These are phyloP conservation scores for Hansenula sp. DNA, from an alignment of 1,139 yeast genomes.

Conservation along the genomic window DNA sequence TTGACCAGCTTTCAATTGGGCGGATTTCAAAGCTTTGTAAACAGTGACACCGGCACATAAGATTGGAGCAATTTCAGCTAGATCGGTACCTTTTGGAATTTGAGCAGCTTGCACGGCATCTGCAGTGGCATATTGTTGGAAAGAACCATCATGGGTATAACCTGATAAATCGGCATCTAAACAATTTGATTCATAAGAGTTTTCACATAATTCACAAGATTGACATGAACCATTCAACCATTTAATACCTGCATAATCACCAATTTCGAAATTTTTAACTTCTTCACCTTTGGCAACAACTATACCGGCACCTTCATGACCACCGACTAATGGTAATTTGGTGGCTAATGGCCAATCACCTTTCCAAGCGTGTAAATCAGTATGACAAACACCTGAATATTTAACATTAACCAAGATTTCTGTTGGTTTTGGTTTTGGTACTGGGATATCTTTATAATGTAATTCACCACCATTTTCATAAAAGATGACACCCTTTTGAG, in stretches of 20 bases:
- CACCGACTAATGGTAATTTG: slow-evolving; percentile 59
- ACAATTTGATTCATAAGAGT: slow-evolving; percentile 52
- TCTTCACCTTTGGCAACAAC: slow-evolving; percentile 53
- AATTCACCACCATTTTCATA: slow-evolving; percentile 44
- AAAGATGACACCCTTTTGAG: slow-evolving; percentile 48
- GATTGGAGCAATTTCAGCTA: slow-evolving; percentile 53
- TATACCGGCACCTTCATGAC: slow-evolving; percentile 66
- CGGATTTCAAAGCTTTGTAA: slow-evolving; percentile 25
- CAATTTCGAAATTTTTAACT: slow-evolving; percentile 52
- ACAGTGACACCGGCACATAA: slow-evolving; percentile 31
- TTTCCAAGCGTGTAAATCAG: slow-evolving; percentile 3
- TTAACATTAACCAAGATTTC: slow-evolving; percentile 53
- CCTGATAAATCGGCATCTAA: slow-evolving; percentile 56
- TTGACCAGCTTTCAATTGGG: slow-evolving; percentile 47
- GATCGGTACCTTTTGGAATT: slow-evolving; percentile 51
- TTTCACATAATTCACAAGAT: slow-evolving; percentile 52
- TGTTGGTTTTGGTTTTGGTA: slow-evolving; percentile 51
- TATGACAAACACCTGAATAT: slow-evolving; percentile 40
- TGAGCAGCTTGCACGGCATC: slow-evolving; percentile 60
- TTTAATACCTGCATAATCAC: slow-evolving; percentile 57
- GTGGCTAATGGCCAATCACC: slow-evolving; percentile 23
- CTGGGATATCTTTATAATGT: slow-evolving; percentile 47
- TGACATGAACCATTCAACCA: slow-evolving; percentile 60
- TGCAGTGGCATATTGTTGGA: slow-evolving; percentile 51
- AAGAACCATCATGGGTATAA: slow-evolving; percentile 39